Conservation (phyloP, 805 yeast species). For the Hanseniaspora guilliermondii region DNA sequence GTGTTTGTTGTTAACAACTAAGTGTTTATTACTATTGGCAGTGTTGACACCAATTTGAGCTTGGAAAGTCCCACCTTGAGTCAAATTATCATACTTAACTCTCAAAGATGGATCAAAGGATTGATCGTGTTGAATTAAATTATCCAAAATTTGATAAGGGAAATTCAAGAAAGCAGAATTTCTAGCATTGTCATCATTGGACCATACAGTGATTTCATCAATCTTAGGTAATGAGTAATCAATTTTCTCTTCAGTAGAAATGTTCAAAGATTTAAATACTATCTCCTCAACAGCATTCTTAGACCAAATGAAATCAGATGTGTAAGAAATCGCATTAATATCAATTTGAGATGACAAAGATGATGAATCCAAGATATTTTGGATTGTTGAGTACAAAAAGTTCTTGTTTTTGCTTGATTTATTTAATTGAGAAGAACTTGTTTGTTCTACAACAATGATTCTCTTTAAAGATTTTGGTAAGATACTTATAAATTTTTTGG, state of each 20-base stretch:
- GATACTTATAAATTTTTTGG: slow-evolving; percentile 41
- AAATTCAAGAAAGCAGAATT: not conserved
- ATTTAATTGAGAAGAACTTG: slow-evolving; percentile 16
- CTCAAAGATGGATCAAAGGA: slow-evolving; percentile 35
- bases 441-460: slow-evolving; percentile 59
- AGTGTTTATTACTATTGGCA: slow-evolving; percentile 17
- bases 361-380: slow-evolving; percentile 20
- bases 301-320: slow-evolving; percentile 45
- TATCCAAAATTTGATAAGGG: slow-evolving; percentile 9
- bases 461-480: slow-evolving; percentile 48
- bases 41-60: slow-evolving; percentile 37
- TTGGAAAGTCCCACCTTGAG: slow-evolving; percentile 64
- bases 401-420: slow-evolving; percentile 3
- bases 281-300: slow-evolving; percentile 40
- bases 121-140: slow-evolving; percentile 12
- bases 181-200: slow-evolving; percentile 43
- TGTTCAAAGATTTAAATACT: slow-evolving; percentile 31
- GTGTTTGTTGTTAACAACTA: slow-evolving; percentile 33
- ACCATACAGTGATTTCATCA: slow-evolving; percentile 45
- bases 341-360: slow-evolving; percentile 23
- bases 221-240: slow-evolving; percentile 17
- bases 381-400: slow-evolving; percentile 13
- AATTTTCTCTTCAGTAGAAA: slow-evolving; percentile 17
- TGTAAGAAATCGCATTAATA: slow-evolving; percentile 42
- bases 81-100: slow-evolving; percentile 57